Evolutionary conservation across 2,329 filamentous ascomycete species (phyloP), one percentile per base, ranked within the genome.

Genomic region (Monilinia polystroma): DNA sequence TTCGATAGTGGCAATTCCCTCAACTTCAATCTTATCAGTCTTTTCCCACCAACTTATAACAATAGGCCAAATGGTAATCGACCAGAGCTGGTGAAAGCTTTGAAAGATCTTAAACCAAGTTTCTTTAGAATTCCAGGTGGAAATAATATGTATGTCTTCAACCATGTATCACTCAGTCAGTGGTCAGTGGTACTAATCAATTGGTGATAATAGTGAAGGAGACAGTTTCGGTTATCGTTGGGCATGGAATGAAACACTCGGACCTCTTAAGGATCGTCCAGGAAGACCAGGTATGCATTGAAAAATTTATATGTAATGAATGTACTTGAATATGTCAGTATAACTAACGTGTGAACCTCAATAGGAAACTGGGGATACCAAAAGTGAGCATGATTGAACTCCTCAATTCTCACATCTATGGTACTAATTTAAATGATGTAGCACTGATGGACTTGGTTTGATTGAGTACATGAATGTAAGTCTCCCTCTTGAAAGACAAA

Each of bases 111-210:
- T 0, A 82, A 84, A 55, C 82, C 83, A 0, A 81, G 80, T 20
- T 83, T 89, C 71, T 80, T 90, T 51, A 82, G 88, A 23, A 83
- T 89, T 66, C 87, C 88, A 0, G 88, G 88, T 7, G 87, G 86
- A 12, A 88, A 88, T 73, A 88, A 87, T 78, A 76, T 89, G 75
- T 77, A 74, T 66, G 76, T 73, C 2, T 16, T 26, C 38, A 41
- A 54, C 41, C 14, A 35, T 32, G 32, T 18, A 26, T 4, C 23
- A 51, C 38, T 68, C 35, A 66, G 29, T 14, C 18, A 51, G 43
- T 66, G 54, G 67, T 14, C 18, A 51, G 43, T 66, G 54, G 67
- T 70, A 14, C 78, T 55, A 77, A 73, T 78, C 11, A 4, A 4
- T 43, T 7, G 8, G 14, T 14, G n/a, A 32, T 69, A 47, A 43